Evolutionary conservation across 2,329 filamentous ascomycete genomes (phyloP), one percentile per base, ranked within the genome.

Genomic region (Phialophora chinensis): DNA sequence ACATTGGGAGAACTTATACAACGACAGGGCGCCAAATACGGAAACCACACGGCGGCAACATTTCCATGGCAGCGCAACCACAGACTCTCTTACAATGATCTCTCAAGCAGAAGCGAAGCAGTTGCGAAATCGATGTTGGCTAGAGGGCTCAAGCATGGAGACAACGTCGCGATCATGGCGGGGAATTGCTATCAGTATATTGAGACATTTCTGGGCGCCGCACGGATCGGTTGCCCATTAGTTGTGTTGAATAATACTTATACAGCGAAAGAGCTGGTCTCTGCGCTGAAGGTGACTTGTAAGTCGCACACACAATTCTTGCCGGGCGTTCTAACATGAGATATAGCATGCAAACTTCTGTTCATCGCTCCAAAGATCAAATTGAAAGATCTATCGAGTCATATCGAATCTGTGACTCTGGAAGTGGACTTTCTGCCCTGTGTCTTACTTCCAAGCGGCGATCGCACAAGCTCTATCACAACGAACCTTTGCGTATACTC

Each of bases 11-110:
- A 80, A 7, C 77, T 83, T 66, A 82, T 83, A 60, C 69, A 75
- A 20, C 74, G 73, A 33, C 75, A 82, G 27, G 81, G 81, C 35
- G 72, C 71, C 6, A 69, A 74, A 64, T 75, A 78, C 72, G 80
- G 81, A 7, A 78, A 82, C 69, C 74, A 77, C 60, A 76, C 81
- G 69, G 87, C 87, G 85, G 68, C 50, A 29, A 38, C 38, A 1
- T 67, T 69, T 25, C 29, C 67, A 44, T 69, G 67, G 67, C 67
- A 94, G 73, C 86, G 84, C 50, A 79, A 79, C 1, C 82, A 81
- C 1, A 81, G 95, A 27, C 50, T 62, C 62, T 94, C 88, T 0
- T 98, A 96, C 77, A 81, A 87, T 56, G 83, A 83, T 3, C 86
- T 98, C 8, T 91, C 97, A 76, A 79, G 83, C 3, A 55, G 63